These are phyloP conservation scores for Aureobasidium sp. DNA, from an alignment of 2,329 filamentous ascomycete genomes.

Conservation along the genomic window DNA sequence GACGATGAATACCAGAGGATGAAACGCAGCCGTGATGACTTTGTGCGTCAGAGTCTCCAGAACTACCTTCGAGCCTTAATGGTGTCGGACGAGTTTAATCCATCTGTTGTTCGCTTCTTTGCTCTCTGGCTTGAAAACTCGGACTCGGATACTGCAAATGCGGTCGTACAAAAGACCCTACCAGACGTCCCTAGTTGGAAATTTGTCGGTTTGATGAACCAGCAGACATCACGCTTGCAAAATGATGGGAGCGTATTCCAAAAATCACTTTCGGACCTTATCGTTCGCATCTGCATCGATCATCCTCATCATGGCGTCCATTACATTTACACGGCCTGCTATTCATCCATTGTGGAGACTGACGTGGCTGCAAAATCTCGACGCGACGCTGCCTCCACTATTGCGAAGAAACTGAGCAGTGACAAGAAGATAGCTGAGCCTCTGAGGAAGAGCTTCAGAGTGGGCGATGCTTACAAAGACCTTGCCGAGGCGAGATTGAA, in stretches of 20 bases:
- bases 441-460: constrained; percentile 65
- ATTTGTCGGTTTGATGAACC: constrained; percentile 89
- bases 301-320: constrained; percentile 98
- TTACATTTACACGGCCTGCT: constrained; percentile 79
- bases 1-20: constrained; percentile 76
- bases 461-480: constrained; percentile 55
- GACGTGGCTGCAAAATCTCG: constrained; percentile 69
- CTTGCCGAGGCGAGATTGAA: constrained; percentile 54
- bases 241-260: constrained; percentile 66
- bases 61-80: constrained; percentile 83
- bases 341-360: constrained; percentile 48
- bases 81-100: constrained; percentile 81
- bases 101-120: constrained; percentile 83
- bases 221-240: constrained; percentile 86
- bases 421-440: constrained; percentile 44
- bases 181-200: constrained; percentile 76
- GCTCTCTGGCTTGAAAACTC: constrained; percentile 89
- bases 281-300: constrained; percentile 77
- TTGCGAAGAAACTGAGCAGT: constrained; percentile 54
- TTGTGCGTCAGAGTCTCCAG: constrained; percentile 80
- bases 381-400: constrained; percentile 59
- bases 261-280: constrained; percentile 59
- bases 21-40: constrained; percentile 65
- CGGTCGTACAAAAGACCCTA: constrained; percentile 62
- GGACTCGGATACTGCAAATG: constrained; percentile 64